Conservation (phyloP, 805 yeast species). For the Cyberlindnera bimundalis region DNA sequence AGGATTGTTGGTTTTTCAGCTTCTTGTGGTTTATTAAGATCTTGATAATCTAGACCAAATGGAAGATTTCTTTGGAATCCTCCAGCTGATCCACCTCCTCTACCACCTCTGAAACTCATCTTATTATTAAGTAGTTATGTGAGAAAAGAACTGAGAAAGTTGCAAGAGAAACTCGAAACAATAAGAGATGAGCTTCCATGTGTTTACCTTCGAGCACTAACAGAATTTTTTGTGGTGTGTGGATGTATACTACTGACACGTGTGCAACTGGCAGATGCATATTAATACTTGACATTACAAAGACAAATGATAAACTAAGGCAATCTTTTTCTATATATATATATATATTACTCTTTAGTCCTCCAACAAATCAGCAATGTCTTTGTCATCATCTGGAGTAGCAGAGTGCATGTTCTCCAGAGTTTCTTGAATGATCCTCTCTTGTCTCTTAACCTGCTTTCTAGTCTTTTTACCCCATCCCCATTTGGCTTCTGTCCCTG, state of each 20-base stretch:
- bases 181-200: no score
- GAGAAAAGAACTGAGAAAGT: no score
- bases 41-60: constrained; percentile 70
- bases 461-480: constrained; percentile 84
- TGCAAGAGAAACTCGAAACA: no score
- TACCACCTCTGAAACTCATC: constrained; percentile 54
- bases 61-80: constrained; percentile 46
- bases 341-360: constrained; percentile 33
- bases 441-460: constrained; percentile 51
- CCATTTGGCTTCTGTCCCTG: constrained; percentile 44
- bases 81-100: constrained; percentile 40
- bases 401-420: constrained; percentile 43
- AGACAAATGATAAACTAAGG: no score
- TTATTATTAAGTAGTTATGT: no score
- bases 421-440: constrained; percentile 48
- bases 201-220: not conserved
- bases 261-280: constrained; percentile 7
- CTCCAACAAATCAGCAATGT: constrained; percentile 64
- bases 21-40: constrained; percentile 40
- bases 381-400: constrained; percentile 56
- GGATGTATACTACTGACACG: constrained; percentile 1
- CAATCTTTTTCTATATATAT: no score
- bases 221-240: constrained; percentile 3
- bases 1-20: constrained; percentile 35
- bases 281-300: no score